Conservation (phyloP, 2,329 filamentous ascomycete species). For the Colletotrichum sp. region DNA sequence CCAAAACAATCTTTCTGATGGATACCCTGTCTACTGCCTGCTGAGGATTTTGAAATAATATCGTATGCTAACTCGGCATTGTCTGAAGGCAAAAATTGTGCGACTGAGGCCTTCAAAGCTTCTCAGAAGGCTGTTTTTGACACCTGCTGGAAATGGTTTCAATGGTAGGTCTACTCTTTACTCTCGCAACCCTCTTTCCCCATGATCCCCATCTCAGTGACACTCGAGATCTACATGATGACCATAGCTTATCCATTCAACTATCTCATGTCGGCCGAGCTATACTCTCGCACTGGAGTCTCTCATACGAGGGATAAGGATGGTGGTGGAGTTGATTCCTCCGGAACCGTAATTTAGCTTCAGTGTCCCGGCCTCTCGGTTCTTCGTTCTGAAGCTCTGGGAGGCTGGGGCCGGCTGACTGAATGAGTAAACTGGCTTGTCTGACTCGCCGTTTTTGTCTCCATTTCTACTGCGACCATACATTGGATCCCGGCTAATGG, state of each 20-base stretch:
- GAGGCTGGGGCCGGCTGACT: conserved; percentile 60
- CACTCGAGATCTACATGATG: conserved; percentile 48
- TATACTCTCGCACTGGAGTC: conserved; percentile 76
- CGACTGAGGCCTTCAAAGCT: neutral
- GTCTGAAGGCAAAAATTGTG: neutral
- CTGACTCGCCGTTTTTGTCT: conserved; percentile 42
- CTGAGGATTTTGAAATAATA: neutral
- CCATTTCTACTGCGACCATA: neutral
- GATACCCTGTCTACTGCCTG: conserved; percentile 5
- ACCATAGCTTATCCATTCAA: conserved; percentile 80
- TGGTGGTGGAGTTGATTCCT: conserved; percentile 74
- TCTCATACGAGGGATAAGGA: conserved; percentile 59
- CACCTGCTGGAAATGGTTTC: neutral
- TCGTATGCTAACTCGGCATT: neutral
- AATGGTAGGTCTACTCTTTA: neutral
- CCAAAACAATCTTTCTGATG: conserved; percentile 69
- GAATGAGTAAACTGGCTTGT: conserved; percentile 75
- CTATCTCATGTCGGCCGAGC: conserved; percentile 71
- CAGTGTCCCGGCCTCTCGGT: conserved; percentile 46
- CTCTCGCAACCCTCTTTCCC: neutral
- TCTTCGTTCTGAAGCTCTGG: conserved; percentile 44
- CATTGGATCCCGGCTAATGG: neutral
- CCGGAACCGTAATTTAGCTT: conserved; percentile 62
- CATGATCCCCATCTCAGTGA: neutral
- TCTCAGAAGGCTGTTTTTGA: neutral